These are phyloP conservation scores for Aspergillus biplanus DNA, from an alignment of 495 filamentous ascomycete species.

Conservation along the genomic window DNA sequence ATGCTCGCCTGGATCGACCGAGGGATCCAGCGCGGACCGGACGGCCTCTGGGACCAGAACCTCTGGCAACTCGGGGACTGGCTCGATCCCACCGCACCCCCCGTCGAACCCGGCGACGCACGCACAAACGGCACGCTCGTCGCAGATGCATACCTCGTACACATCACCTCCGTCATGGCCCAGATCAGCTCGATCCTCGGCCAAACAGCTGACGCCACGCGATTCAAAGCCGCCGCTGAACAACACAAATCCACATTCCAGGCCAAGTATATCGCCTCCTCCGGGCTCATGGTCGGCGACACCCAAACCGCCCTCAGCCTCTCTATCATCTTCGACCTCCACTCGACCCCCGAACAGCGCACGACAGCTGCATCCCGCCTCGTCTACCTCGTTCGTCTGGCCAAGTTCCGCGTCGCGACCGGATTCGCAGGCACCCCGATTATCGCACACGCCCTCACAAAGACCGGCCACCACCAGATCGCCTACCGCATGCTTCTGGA, in stretches of 20 bases:
- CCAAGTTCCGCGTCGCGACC: conserved; percentile 51
- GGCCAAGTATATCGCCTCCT: conserved; percentile 45
- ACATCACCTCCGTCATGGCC: conserved; percentile 38
- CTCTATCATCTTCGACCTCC: conserved; percentile 49
- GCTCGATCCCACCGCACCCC: conserved; percentile 56
- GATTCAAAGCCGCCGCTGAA: conserved; percentile 29
- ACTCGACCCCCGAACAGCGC: conserved; percentile 36
- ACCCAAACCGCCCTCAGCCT: conserved; percentile 54
- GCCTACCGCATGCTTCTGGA: conserved; percentile 47
- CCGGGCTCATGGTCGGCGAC: conserved; percentile 44
- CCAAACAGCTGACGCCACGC: conserved; percentile 27
- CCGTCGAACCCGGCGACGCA: conserved; percentile 44
- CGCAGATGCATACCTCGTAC: conserved; percentile 57
- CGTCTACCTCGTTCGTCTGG: conserved; percentile 37
- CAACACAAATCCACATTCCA: conserved; percentile 43
- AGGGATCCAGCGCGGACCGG: conserved; percentile 46
- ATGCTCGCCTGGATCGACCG: conserved; percentile 51
- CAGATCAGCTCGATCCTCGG: conserved; percentile 31
- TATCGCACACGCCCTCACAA: conserved; percentile 47
- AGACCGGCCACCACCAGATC: conserved; percentile 34
- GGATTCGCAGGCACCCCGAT: conserved; percentile 60
- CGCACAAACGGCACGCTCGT: conserved; percentile 49
- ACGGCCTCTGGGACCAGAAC: conserved; percentile 42
- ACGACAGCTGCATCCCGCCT: conserved; percentile 38
- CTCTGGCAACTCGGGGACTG: conserved; percentile 55